Evolutionary conservation across 495 filamentous ascomycete species (phyloP).

Genomic region (Talaromyces proteolyticus): DNA sequence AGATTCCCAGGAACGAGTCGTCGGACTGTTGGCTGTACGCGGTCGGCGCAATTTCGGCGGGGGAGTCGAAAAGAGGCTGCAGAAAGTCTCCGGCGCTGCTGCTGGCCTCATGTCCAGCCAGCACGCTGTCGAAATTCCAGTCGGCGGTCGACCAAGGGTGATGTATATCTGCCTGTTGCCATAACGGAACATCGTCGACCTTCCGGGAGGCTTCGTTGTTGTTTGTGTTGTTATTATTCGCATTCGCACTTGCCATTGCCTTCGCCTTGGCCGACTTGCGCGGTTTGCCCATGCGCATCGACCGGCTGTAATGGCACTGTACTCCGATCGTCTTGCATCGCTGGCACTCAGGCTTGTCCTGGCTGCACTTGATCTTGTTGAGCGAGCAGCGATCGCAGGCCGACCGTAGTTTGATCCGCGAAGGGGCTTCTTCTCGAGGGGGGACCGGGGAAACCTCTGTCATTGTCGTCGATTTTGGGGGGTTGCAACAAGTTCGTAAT

Average conservation of each 20-base stretch:
- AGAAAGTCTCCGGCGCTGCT: slow-evolving; percentile 4
- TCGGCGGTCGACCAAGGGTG: slow-evolving; percentile 5
- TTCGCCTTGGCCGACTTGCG: slow-evolving; percentile 9
- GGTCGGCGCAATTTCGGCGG: too few species aligned
- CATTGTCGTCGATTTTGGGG: too few species aligned
- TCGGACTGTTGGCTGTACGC: slow-evolving; percentile 2
- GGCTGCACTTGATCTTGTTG: slow-evolving; percentile 16
- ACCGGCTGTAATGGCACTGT: slow-evolving; percentile 14
- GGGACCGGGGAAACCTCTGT: neutral
- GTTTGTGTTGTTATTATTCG: neutral
- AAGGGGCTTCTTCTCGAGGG: neutral
- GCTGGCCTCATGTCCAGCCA: slow-evolving; percentile 1
- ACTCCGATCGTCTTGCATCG: slow-evolving; percentile 11
- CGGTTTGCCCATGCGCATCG: slow-evolving; percentile 12
- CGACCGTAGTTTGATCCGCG: slow-evolving; percentile 11
- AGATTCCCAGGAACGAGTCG: neutral
- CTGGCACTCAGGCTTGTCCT: slow-evolving; percentile 16
- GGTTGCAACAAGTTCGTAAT: too few species aligned
- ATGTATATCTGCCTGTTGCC: neutral
- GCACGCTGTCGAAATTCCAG: slow-evolving; percentile 4
- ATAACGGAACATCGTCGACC: neutral
- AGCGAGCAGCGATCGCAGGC: slow-evolving; percentile 17
- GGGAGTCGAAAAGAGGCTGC: neutral
- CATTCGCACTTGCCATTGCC: slow-evolving; percentile 6
- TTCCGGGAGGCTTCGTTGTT: neutral